These are phyloP conservation scores for Pleurotus giganteus DNA, from an alignment of 768 basidiomycete genomes.

Conservation along the genomic window DNA sequence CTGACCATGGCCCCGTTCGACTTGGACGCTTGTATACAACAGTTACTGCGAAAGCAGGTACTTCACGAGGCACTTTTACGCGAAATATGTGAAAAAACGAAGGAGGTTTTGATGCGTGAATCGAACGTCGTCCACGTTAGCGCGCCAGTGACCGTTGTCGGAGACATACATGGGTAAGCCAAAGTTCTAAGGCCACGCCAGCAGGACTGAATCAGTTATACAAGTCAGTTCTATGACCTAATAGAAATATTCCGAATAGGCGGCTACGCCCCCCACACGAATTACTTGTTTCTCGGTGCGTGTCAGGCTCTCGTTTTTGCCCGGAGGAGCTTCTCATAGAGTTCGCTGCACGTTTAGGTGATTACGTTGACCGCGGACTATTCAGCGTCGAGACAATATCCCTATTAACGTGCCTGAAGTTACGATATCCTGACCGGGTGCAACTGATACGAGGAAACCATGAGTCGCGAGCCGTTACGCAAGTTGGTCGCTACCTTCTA, in stretches of 20 bases:
- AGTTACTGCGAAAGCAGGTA: constrained; percentile 87
- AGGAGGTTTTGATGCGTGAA: constrained; percentile 98
- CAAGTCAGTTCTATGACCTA: constrained; percentile 98
- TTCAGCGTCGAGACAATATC: constrained; percentile 99
- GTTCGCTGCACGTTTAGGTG: constrained; percentile 53
- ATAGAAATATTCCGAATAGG: constrained; percentile 99
- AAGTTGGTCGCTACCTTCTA: constrained; percentile 55
- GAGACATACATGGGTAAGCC: constrained; percentile 97
- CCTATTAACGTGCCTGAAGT: constrained; percentile 92
- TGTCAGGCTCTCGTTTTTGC: constrained; percentile 12
- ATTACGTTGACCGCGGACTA: constrained; percentile 97
- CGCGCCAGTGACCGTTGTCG: constrained; percentile 96
- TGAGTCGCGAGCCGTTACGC: constrained; percentile 96
- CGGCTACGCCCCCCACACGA: constrained; percentile 93
- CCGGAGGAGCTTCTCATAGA: neutral
- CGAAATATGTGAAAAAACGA: constrained; percentile 99
- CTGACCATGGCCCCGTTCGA: constrained; percentile 72
- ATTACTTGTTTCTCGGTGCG: constrained; percentile 96
- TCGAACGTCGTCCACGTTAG: constrained; percentile 97
- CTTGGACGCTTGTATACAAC: constrained; percentile 94
- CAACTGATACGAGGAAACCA: constrained; percentile 98
- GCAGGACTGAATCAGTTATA: constrained; percentile 32
- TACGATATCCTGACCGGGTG: constrained; percentile 94
- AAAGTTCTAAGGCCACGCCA: constrained; percentile 10
- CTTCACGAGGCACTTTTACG: constrained; percentile 91